A percentile compares a stretch with the other conserved stretches of the same genome.
phyloP scores from a whole-genome alignment of 2,329 filamentous ascomycete species.

The Aspergillus vadensis region DNA sequence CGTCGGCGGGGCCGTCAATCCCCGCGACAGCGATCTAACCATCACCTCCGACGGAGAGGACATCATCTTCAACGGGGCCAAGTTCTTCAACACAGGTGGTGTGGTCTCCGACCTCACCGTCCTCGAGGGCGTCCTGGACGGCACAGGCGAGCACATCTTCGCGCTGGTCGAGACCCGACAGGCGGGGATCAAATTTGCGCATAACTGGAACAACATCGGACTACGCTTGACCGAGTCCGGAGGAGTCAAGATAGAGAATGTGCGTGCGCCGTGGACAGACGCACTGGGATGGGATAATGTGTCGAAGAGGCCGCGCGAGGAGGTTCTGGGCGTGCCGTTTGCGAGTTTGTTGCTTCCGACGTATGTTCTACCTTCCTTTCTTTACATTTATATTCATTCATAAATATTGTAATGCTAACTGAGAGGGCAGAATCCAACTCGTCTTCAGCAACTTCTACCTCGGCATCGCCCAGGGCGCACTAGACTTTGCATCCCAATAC shows the following conservation, averaged over 20 bases:
- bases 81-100: constrained; percentile 69
- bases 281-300: constrained; percentile 61
- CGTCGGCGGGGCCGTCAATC: constrained; percentile 67
- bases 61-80: constrained; percentile 63
- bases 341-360: constrained; percentile 62
- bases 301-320: constrained; percentile 54
- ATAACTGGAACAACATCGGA: constrained; percentile 68
- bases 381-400: not conserved
- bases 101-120: constrained; percentile 67
- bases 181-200: constrained; percentile 54
- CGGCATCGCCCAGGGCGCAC: constrained; percentile 62
- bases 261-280: constrained; percentile 60
- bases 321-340: constrained; percentile 57
- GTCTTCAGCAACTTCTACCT: constrained; percentile 69
- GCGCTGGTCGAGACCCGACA: constrained; percentile 62
- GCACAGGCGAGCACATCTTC: constrained; percentile 63
- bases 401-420: not conserved
- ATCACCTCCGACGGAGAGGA: constrained; percentile 58
- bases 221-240: constrained; percentile 66
- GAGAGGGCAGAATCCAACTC: constrained; percentile 46
- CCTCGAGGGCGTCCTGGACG: constrained; percentile 63
- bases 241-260: constrained; percentile 61
- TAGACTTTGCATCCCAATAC: constrained; percentile 59
- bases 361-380: constrained; percentile 33
- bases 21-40: constrained; percentile 62